phyloP scores from a whole-genome alignment of 805 yeast genomes.

The Kazachstania africana region DNA sequence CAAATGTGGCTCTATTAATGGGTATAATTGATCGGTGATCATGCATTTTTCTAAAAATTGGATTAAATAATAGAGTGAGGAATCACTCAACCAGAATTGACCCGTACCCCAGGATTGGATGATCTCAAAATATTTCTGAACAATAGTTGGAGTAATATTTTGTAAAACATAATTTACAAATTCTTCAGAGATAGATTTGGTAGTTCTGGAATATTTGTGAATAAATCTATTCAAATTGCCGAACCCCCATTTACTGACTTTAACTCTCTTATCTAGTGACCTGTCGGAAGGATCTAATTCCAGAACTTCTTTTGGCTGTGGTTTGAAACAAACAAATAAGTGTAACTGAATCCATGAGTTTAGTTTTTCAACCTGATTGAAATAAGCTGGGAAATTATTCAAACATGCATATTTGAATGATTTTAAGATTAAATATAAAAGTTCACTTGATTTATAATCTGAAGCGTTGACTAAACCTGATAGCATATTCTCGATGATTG shows the following conservation, averaged over 20 bases:
- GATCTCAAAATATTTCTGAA: slow-evolving; percentile 45
- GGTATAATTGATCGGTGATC: slow-evolving; percentile 46
- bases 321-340: slow-evolving; percentile 43
- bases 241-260: slow-evolving; percentile 80
- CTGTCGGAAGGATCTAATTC: slow-evolving; percentile 39
- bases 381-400: slow-evolving; percentile 45
- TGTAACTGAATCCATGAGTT: slow-evolving; percentile 59
- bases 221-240: slow-evolving; percentile 66
- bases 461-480: slow-evolving; percentile 23
- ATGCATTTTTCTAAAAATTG: slow-evolving; percentile 55
- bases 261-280: slow-evolving; percentile 40
- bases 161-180: slow-evolving; percentile 45
- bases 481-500: slow-evolving; percentile 45
- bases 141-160: slow-evolving; percentile 58
- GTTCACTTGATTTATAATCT: slow-evolving; percentile 29
- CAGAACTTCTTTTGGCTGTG: slow-evolving; percentile 40
- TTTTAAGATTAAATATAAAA: slow-evolving; percentile 54
- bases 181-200: slow-evolving; percentile 30
- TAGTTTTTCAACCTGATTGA: slow-evolving; percentile 28
- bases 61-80: slow-evolving; percentile 54
- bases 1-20: slow-evolving; percentile 48
- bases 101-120: slow-evolving; percentile 30
- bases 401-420: slow-evolving; percentile 52
- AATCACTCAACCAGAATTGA: slow-evolving; percentile 50
- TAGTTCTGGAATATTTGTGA: slow-evolving; percentile 45